phyloP scores from a whole-genome alignment of 768 basidiomycete genomes.

The Agrocybe chaxingu region DNA sequence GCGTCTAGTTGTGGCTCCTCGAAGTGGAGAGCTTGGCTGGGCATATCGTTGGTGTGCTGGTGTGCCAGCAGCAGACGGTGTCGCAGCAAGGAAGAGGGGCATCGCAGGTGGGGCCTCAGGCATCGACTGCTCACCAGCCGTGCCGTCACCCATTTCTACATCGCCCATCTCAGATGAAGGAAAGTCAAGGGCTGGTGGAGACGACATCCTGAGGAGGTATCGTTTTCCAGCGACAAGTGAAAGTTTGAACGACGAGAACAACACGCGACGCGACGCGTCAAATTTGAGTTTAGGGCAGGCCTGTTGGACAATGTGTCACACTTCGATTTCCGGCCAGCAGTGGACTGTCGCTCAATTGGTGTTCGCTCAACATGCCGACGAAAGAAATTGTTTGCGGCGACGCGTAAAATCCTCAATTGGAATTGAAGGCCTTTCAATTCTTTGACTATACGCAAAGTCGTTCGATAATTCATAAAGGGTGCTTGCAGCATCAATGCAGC shows the following conservation, averaged over 20 bases:
- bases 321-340: not conserved
- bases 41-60: conserved; percentile 38
- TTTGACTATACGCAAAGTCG: no score
- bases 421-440: no score
- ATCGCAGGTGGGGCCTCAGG: conserved; percentile 37
- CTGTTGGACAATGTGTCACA: not conserved
- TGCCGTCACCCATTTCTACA: conserved; percentile 31
- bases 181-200: conserved; percentile 61
- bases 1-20: conserved; percentile 45
- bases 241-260: conserved; percentile 16
- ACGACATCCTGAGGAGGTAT: conserved; percentile 46
- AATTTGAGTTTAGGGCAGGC: conserved; percentile 46
- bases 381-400: no score
- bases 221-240: conserved; percentile 4
- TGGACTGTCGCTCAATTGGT: not conserved
- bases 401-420: no score
- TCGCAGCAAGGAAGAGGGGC: conserved; percentile 53
- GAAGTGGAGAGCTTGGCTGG: conserved; percentile 45
- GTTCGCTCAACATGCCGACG: not conserved
- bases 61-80: conserved; percentile 51
- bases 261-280: conserved; percentile 47
- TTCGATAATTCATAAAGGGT: no score
- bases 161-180: conserved; percentile 55
- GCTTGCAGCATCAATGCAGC: no score
- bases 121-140: conserved; percentile 32